phyloP scores from a whole-genome alignment of 768 basidiomycete species.

The Guyanaporus albipodus region DNA sequence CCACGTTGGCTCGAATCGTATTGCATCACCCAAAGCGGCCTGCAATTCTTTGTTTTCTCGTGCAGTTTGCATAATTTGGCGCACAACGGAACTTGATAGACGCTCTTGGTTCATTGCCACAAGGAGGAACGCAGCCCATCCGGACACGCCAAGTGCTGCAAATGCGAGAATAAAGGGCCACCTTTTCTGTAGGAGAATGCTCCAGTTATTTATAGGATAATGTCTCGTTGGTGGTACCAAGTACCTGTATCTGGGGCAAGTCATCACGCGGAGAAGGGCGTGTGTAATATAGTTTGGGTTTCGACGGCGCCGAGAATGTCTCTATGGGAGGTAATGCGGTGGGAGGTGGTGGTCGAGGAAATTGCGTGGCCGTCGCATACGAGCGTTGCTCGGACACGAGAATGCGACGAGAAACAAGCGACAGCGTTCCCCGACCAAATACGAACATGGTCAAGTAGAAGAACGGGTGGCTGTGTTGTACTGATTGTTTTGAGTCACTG shows the following conservation, averaged over 20 bases:
- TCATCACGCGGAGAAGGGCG: conserved; percentile 38
- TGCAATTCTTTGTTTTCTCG: conserved; percentile 48
- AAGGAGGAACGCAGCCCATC: conserved; percentile 66
- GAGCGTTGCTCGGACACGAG: conserved; percentile 7
- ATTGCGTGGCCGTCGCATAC: conserved; percentile 20
- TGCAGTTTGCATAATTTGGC: conserved; percentile 58
- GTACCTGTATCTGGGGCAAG: conserved; percentile 42
- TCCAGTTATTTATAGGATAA: neutral
- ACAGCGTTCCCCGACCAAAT: conserved; percentile 11
- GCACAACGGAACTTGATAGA: conserved; percentile 69
- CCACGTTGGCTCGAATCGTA: conserved; percentile 33
- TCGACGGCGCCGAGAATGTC: conserved; percentile 43
- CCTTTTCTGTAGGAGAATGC: conserved; percentile 26
- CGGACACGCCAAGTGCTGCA: conserved; percentile 49
- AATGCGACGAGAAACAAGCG: conserved; percentile 6
- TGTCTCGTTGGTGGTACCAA: neutral
- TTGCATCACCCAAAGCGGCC: conserved; percentile 58
- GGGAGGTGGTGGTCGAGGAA: conserved; percentile 28
- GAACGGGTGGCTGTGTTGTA: conserved; percentile 10
- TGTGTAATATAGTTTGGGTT: conserved; percentile 42
- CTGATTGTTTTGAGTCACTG: rapidly evolving
- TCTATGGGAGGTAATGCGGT: conserved; percentile 29
- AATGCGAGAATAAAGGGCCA: conserved; percentile 59
- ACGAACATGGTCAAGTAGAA: conserved; percentile 12
- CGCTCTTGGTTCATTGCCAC: conserved; percentile 76